phyloP scores from a whole-genome alignment of 371 early-diverging fungal species.

The Mortierella sp. region DNA sequence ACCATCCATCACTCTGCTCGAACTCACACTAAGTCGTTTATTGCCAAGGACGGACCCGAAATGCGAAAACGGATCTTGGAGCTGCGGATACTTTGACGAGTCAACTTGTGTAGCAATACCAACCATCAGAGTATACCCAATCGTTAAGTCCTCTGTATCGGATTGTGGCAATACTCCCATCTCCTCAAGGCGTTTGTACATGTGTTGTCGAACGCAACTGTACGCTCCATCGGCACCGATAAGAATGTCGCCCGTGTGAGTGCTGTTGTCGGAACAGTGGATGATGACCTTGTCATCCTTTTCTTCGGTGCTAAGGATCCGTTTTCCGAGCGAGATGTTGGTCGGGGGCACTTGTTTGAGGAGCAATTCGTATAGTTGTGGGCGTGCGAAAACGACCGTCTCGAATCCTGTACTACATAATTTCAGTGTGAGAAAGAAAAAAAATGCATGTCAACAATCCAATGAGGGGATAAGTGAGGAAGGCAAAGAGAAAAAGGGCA shows the following conservation, averaged over 20 bases:
- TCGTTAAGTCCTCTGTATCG: neutral
- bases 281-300: conserved; percentile 26
- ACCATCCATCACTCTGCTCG: too few relatives aligned
- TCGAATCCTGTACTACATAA: conserved; percentile 5
- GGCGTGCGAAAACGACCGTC: conserved; percentile 10
- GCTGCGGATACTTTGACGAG: conserved; percentile 11
- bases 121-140: conserved; percentile 16
- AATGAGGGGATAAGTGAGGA: neutral
- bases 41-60: neutral
- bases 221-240: conserved; percentile 45
- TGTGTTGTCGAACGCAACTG: conserved; percentile 25
- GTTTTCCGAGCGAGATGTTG: conserved; percentile 13
- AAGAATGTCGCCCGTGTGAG: conserved; percentile 25
- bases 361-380: conserved; percentile 22
- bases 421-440: neutral
- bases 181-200: conserved; percentile 18
- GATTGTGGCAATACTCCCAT: neutral
- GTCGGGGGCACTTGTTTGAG: conserved; percentile 8
- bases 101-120: conserved; percentile 25
- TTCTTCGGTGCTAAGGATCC: conserved; percentile 2
- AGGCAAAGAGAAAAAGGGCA: neutral
- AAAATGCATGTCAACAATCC: neutral
- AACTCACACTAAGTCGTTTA: conserved; percentile 20
- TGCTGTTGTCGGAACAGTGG: conserved; percentile 6
- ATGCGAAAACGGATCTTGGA: neutral